Evolutionary conservation across 106 monocot species (phyloP).

Genomic region (Dioscorea zingiberensis): DNA sequence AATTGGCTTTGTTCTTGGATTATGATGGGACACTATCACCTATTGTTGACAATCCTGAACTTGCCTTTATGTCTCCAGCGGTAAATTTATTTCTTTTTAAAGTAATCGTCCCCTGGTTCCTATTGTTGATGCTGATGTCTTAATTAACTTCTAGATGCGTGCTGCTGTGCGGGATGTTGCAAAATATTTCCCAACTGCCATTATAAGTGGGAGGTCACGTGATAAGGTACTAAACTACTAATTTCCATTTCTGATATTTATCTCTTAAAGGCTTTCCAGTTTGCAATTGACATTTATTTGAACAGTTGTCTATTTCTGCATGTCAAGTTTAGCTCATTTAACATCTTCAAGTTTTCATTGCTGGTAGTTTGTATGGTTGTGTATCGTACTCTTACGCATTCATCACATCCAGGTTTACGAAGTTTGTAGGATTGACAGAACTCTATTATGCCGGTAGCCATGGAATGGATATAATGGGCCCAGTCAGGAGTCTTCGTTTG

Average conservation of each 20-base stretch:
- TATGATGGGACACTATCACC: conserved; percentile 78
- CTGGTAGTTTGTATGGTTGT: too few species aligned
- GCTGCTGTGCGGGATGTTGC: conserved; percentile 29
- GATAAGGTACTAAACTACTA: conserved; percentile 47
- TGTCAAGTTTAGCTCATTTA: too few species aligned
- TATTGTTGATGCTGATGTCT: not conserved
- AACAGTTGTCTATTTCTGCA: too few species aligned
- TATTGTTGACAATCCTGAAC: conserved; percentile 68
- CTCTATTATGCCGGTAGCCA: conserved; percentile 74
- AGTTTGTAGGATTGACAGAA: conserved; percentile 58
- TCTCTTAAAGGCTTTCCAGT: not conserved
- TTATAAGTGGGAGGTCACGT: conserved; percentile 73
- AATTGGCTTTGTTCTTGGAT: conserved; percentile 64
- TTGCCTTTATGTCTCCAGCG: conserved; percentile 52
- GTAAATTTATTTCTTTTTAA: conserved; percentile 31
- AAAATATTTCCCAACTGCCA: conserved; percentile 52
- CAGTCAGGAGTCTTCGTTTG: conserved; percentile 32
- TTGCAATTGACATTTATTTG: too few species aligned
- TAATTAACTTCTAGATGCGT: conserved; percentile 23
- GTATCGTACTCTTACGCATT: too few species aligned
- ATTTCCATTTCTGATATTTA: not conserved
- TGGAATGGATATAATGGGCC: conserved; percentile 88
- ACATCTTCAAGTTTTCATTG: too few species aligned
- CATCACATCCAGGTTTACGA: conserved; percentile 45
- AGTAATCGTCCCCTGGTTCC: too few species aligned